phyloP scores from a whole-genome alignment of 495 filamentous ascomycete genomes.

The Penicillium maclennaniae region DNA sequence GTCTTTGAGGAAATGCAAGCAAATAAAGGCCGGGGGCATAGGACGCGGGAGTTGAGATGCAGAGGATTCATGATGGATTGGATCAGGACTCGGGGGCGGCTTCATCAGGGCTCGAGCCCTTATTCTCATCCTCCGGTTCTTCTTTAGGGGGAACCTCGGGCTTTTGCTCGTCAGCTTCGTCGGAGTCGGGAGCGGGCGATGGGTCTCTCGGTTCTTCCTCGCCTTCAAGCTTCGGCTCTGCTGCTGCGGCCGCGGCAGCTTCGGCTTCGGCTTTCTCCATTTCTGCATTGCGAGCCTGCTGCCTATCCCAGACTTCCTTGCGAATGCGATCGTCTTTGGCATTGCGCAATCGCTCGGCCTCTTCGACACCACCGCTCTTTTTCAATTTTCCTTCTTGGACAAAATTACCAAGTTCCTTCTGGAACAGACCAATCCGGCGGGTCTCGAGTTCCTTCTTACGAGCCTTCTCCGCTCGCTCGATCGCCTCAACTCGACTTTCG shows the following conservation, averaged over 20 bases:
- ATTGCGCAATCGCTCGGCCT: slow-evolving; percentile 79
- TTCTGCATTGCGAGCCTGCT: slow-evolving; percentile 49
- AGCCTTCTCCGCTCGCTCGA: slow-evolving; percentile 88
- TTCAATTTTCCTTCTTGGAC: slow-evolving; percentile 90
- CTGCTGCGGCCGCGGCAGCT: slow-evolving; percentile 16
- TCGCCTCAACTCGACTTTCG: slow-evolving; percentile 86
- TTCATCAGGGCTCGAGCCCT: slow-evolving; percentile 8
- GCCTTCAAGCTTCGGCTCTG: slow-evolving; percentile 14
- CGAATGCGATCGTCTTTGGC: slow-evolving; percentile 84
- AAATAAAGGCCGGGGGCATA: slow-evolving; percentile 2
- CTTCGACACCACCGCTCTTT: slow-evolving; percentile 92
- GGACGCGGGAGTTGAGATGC: not conserved
- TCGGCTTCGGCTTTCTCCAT: slow-evolving; percentile 34
- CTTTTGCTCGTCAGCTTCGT: not conserved
- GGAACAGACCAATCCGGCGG: slow-evolving; percentile 72
- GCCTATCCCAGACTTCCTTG: slow-evolving; percentile 77
- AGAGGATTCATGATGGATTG: not conserved
- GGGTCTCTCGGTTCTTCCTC: slow-evolving; percentile 5
- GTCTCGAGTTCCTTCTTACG: slow-evolving; percentile 82
- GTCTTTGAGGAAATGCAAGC: slow-evolving; percentile 4
- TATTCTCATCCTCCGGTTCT: slow-evolving; percentile 8
- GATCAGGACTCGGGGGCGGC: slow-evolving; percentile 2
- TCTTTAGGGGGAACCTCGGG: not conserved
- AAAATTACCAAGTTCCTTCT: slow-evolving; percentile 82
- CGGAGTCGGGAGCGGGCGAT: slow-evolving; percentile 1